A percentile compares a stretch with the other conserved stretches of the same genome.
Conservation (phyloP, 1,139 yeast species). For the Scheffersomyces parashehatae region DNA sequence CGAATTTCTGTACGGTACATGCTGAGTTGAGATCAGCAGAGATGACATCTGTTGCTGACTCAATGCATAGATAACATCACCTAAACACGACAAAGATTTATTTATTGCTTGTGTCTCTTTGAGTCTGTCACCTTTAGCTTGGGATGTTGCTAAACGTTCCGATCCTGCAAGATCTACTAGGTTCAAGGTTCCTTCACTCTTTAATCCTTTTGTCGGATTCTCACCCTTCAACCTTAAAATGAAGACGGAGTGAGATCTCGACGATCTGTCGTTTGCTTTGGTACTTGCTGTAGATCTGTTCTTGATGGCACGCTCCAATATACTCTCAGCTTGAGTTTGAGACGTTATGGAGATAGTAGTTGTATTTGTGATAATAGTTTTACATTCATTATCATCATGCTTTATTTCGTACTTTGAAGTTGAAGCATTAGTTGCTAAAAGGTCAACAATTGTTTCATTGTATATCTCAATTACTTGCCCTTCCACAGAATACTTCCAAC, state of each 20-base stretch:
- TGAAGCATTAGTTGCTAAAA: slow-evolving; percentile 39
- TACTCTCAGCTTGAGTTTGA: slow-evolving; percentile 48
- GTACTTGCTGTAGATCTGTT: slow-evolving; percentile 85
- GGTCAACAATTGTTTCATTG: slow-evolving; percentile 77
- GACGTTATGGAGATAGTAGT: slow-evolving; percentile 50
- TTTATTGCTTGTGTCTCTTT: slow-evolving; percentile 90
- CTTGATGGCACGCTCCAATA: slow-evolving; percentile 56
- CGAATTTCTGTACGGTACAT: slow-evolving; percentile 57
- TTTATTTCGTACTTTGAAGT: slow-evolving; percentile 63
- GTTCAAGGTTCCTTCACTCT: slow-evolving; percentile 63
- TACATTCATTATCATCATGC: slow-evolving; percentile 57
- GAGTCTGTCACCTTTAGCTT: slow-evolving; percentile 76
- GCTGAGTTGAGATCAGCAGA: slow-evolving; percentile 37
- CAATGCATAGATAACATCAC: slow-evolving; percentile 85
- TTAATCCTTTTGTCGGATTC: slow-evolving; percentile 51
- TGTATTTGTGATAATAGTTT: slow-evolving; percentile 63
- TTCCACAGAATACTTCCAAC: slow-evolving; percentile 65
- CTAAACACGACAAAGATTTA: slow-evolving; percentile 82
- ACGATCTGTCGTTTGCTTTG: slow-evolving; percentile 75
- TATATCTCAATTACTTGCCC: slow-evolving; percentile 91
- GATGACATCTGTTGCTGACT: slow-evolving; percentile 37
- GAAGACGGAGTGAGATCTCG: slow-evolving; percentile 70
- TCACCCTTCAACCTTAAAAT: slow-evolving; percentile 60
- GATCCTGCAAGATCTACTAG: slow-evolving; percentile 87
- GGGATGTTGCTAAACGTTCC: slow-evolving; percentile 77